Evolutionary conservation across 306 rosid species (phyloP).

Genomic region (Sindora glabra): DNA sequence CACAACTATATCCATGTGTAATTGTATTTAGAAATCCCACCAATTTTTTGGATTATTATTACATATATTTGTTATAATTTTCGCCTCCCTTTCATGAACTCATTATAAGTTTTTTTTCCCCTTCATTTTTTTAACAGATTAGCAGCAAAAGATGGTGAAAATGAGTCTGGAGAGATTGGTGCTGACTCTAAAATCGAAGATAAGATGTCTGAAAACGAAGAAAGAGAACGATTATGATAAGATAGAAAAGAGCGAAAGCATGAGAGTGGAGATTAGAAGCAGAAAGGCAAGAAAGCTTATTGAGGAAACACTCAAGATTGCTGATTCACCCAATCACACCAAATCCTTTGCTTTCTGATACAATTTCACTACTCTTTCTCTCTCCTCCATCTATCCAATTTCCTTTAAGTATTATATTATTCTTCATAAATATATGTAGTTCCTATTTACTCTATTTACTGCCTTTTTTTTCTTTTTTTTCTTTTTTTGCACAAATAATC

Average conservation of each 20-base stretch:
- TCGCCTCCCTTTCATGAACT: neutral
- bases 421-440: too few relatives aligned
- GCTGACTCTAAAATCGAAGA: conserved; percentile 59
- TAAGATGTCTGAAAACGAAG: conserved; percentile 61
- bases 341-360: conserved; percentile 43
- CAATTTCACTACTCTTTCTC: too few relatives aligned
- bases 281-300: conserved; percentile 77
- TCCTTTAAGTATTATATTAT: neutral
- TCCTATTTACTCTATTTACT: too few relatives aligned
- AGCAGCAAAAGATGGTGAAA: conserved; percentile 24
- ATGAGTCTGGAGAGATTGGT: conserved; percentile 56
- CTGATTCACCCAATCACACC: conserved; percentile 72
- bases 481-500: too few relatives aligned
- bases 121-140: conserved; percentile 9
- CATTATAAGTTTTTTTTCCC: neutral
- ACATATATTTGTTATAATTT: too few relatives aligned
- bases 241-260: conserved; percentile 94
- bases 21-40: too few relatives aligned
- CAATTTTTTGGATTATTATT: too few relatives aligned
- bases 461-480: too few relatives aligned
- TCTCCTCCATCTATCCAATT: too few relatives aligned
- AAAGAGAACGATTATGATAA: conserved; percentile 68
- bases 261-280: conserved; percentile 92
- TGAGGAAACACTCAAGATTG: conserved; percentile 60
- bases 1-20: too few relatives aligned